These are phyloP conservation scores for Leptographium procerum DNA, from an alignment of 2,329 filamentous ascomycete species.

Conservation along the genomic window DNA sequence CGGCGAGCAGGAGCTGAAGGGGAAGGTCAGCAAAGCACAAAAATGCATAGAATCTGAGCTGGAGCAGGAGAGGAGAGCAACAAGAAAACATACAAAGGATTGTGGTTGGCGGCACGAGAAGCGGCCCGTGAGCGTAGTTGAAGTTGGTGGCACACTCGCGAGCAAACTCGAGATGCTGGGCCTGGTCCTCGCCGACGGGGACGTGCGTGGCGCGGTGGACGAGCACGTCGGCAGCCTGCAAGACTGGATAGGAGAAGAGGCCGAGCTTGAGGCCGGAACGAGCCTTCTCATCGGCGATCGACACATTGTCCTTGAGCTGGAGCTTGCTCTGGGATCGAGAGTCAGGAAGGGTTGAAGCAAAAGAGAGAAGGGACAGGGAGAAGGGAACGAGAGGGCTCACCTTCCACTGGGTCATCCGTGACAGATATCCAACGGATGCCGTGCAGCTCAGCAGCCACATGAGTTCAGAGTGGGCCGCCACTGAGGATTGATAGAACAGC, in stretches of 20 bases:
- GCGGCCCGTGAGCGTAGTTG: slow-evolving; percentile 56
- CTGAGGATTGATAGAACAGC: slow-evolving; percentile 53
- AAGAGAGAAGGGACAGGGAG: background rate
- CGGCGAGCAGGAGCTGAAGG: slow-evolving; percentile 60
- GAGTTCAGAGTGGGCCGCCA: slow-evolving; percentile 71
- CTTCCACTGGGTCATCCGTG: slow-evolving; percentile 99
- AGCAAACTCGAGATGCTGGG: slow-evolving; percentile 87
- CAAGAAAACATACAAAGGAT: slow-evolving; percentile 51
- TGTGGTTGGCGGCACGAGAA: slow-evolving; percentile 53
- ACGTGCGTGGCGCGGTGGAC: slow-evolving; percentile 87
- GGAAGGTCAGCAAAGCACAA: background rate
- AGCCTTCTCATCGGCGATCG: slow-evolving; percentile 44
- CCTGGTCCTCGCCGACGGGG: slow-evolving; percentile 91
- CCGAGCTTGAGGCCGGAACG: slow-evolving; percentile 65
- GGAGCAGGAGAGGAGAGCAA: background rate
- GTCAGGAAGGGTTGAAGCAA: background rate
- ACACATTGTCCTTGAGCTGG: slow-evolving; percentile 46
- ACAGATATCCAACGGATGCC: slow-evolving; percentile 85
- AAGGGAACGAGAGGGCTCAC: slow-evolving; percentile 20
- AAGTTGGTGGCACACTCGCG: slow-evolving; percentile 79
- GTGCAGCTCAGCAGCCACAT: slow-evolving; percentile 97
- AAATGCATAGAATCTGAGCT: background rate
- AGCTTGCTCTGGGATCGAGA: slow-evolving; percentile 54
- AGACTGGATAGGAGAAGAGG: slow-evolving; percentile 88
- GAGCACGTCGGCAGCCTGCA: slow-evolving; percentile 89